Evolutionary conservation across 2,329 filamentous ascomycete species (phyloP), one percentile per base, ranked within the genome.

Genomic region (Pyrenochaeta sp.): DNA sequence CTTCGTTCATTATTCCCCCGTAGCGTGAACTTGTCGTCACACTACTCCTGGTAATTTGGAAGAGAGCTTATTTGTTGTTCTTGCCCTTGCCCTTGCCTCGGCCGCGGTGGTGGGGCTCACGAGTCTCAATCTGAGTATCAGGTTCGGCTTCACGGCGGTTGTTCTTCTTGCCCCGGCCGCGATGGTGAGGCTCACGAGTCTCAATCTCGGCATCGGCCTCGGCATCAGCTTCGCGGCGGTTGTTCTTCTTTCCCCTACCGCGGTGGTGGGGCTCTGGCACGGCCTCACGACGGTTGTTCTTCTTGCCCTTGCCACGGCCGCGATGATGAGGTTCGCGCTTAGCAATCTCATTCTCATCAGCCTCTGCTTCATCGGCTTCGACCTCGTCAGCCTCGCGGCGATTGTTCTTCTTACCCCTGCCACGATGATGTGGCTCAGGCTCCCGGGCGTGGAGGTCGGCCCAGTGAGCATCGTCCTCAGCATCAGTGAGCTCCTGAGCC

Each of bases 231-330:
- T 51, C 45, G 7, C 49, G 41, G 11, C 23, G 18, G 15, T 39
- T 35, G 49, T 43, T 48, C 21, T 40, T 45, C 47, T 58, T 54
- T 23, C 37, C 46, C 36, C 54, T 54, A 12, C 53, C 56, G 35
- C 57, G 57, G 23, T 51, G 50, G 42, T 54, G 50, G 40, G 49
- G 49, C 35, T 45, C 35, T 9, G 20, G 3, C 4, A 49, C 45
- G 18, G 43, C 43, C 6, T 48, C 41, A 17, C 30, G 33, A 10
- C 30, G 23, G 17, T 27, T 48, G 41, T 51, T 54, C 44, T 51
- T 54, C 30, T 52, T 52, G 46, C 55, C 58, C 40, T 57, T 60
- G 30, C 59, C 58, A 23, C 57, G 55, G 27, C 41, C 36, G 1
- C 21, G 40, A 37, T 52, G 44, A 18, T 59, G 56, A 27, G 58